These are phyloP conservation scores for Calonectria pteridis DNA, from an alignment of 2,329 filamentous ascomycete genomes.

Conservation along the genomic window DNA sequence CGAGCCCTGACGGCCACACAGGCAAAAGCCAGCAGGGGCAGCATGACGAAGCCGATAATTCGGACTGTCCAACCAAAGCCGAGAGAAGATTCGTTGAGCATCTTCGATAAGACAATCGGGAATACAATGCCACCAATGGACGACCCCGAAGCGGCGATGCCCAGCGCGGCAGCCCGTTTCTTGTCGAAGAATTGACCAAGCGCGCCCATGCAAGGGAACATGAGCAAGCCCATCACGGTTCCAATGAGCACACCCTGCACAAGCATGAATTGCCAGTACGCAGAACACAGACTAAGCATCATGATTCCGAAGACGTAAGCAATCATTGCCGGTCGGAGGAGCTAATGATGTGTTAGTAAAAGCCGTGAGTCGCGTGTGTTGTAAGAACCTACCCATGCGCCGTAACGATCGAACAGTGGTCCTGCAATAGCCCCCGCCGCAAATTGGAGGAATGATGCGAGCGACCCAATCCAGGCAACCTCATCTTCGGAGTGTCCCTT, in stretches of 20 bases:
- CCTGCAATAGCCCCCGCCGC: constrained; percentile 40
- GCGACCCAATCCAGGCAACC: constrained; percentile 59
- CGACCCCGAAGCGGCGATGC: constrained; percentile 59
- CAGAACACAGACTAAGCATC: constrained; percentile 48
- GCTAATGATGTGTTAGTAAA: constrained; percentile 20
- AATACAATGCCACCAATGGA: constrained; percentile 67
- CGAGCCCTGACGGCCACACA: constrained; percentile 48
- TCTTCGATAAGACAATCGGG: constrained; percentile 60
- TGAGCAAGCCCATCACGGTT: constrained; percentile 54
- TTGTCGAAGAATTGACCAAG: constrained; percentile 62
- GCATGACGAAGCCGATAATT: constrained; percentile 64
- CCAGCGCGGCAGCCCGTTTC: constrained; percentile 60
- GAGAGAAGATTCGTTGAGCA: constrained; percentile 59
- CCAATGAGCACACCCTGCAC: constrained; percentile 61
- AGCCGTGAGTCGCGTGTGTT: rapidly evolving
- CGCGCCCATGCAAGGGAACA: constrained; percentile 59
- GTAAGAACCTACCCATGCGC: constrained; percentile 25
- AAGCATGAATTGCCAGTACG: constrained; percentile 67
- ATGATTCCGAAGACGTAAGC: constrained; percentile 34
- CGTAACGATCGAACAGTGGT: constrained; percentile 38
- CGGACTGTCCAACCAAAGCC: constrained; percentile 66
- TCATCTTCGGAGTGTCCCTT: constrained; percentile 44
- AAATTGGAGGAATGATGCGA: constrained; percentile 53
- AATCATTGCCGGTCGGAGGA: constrained; percentile 31
- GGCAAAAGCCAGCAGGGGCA: constrained; percentile 57